Evolutionary conservation across 169 alveolate genomes (phyloP).

Genomic region (Theileria orientalis): DNA sequence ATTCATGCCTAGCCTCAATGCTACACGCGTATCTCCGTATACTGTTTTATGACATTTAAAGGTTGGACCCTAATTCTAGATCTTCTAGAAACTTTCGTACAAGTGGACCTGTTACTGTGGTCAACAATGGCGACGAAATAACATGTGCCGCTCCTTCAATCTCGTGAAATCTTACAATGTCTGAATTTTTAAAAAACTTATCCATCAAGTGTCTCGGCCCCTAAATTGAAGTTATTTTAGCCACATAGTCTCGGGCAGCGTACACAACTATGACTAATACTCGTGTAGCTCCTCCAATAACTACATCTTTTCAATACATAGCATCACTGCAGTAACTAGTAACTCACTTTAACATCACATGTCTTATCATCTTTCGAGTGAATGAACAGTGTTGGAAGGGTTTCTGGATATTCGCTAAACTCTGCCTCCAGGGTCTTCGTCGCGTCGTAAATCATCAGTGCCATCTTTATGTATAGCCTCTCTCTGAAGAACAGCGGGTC

Average conservation of each 20-base stretch:
- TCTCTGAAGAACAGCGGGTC: conserved; percentile 45
- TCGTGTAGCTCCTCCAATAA: too few species aligned
- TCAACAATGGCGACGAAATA: conserved; percentile 41
- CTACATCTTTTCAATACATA: too few species aligned
- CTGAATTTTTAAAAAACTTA: conserved; percentile 9
- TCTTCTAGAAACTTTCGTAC: conserved; percentile 17
- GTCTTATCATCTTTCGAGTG: conserved; percentile 60
- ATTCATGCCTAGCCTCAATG: too few species aligned
- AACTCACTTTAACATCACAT: conserved; percentile 39
- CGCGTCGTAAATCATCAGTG: conserved; percentile 61
- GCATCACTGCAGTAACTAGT: too few species aligned
- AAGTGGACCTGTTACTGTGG: conserved; percentile 17
- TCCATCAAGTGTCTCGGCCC: conserved; percentile 32
- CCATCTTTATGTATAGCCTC: conserved; percentile 43
- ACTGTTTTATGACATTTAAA: too few species aligned
- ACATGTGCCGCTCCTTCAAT: conserved; percentile 48
- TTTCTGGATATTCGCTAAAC: conserved; percentile 38
- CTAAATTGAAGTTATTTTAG: not conserved
- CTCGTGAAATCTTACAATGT: conserved; percentile 21
- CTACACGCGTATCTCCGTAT: too few species aligned
- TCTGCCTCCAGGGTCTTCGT: conserved; percentile 50
- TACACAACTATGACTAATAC: too few species aligned
- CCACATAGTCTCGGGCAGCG: too few species aligned
- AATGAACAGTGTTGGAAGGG: conserved; percentile 60
- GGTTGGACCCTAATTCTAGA: too few species aligned